Evolutionary conservation across 2,329 filamentous ascomycete genomes (phyloP).

Genomic region (Fusarium solani-melongenae): DNA sequence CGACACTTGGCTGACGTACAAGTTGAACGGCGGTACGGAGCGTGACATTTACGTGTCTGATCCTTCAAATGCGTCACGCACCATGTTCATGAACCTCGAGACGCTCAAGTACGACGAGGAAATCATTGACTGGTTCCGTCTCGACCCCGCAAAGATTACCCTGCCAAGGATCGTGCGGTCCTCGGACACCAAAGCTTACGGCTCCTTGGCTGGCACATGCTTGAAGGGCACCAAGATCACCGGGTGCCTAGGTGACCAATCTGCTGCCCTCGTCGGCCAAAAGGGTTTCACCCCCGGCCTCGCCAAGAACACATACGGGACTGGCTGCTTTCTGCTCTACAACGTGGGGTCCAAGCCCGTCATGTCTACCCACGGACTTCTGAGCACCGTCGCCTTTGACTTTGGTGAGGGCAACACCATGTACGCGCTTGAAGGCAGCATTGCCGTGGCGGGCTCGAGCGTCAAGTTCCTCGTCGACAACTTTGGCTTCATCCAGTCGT

Average conservation of each 20-base stretch:
- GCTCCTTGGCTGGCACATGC: slow-evolving; percentile 67
- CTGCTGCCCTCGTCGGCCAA: slow-evolving; percentile 82
- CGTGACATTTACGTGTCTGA: slow-evolving; percentile 79
- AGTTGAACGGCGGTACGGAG: slow-evolving; percentile 77
- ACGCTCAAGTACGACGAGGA: slow-evolving; percentile 79
- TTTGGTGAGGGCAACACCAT: slow-evolving; percentile 74
- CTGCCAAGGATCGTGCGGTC: slow-evolving; percentile 84
- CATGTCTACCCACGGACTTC: slow-evolving; percentile 79
- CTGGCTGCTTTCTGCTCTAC: slow-evolving; percentile 86
- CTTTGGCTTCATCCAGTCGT: slow-evolving; percentile 64
- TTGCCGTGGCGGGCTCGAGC: slow-evolving; percentile 80
- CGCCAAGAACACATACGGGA: slow-evolving; percentile 89
- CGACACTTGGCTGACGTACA: slow-evolving; percentile 84
- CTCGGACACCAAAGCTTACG: slow-evolving; percentile 76
- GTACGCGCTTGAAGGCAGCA: slow-evolving; percentile 81
- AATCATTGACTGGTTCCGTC: slow-evolving; percentile 78
- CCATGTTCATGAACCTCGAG: slow-evolving; percentile 88
- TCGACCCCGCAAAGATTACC: slow-evolving; percentile 75
- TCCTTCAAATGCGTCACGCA: slow-evolving; percentile 81
- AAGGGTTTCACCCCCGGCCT: slow-evolving; percentile 80
- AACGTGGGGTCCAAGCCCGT: slow-evolving; percentile 85
- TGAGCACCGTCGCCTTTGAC: slow-evolving; percentile 83
- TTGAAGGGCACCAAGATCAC: slow-evolving; percentile 77
- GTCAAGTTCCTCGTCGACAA: slow-evolving; percentile 75
- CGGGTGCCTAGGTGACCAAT: slow-evolving; percentile 85